These are phyloP conservation scores for Calonectria fujianensis DNA, from an alignment of 2,329 filamentous ascomycete genomes.

Conservation along the genomic window DNA sequence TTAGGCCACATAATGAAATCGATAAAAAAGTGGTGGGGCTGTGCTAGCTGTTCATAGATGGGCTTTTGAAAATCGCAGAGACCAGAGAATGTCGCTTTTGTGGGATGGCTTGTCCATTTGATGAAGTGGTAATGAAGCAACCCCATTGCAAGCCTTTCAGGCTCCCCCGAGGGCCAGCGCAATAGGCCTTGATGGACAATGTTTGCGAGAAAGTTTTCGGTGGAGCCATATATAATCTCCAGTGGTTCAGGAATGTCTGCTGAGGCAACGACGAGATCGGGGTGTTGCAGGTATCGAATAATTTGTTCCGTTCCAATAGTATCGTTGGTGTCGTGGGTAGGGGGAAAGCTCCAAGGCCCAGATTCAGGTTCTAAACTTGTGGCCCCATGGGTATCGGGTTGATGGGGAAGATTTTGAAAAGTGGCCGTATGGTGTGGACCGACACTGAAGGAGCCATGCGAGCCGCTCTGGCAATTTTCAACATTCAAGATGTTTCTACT, in stretches of 20 bases:
- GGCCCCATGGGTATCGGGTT: neutral
- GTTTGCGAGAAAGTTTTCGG: neutral
- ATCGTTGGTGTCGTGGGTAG: neutral
- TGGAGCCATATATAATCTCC: constrained; percentile 10
- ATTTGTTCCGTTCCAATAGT: neutral
- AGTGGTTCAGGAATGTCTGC: neutral
- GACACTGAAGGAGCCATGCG: neutral
- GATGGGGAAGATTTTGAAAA: neutral
- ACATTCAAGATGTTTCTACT: neutral
- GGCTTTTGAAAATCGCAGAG: constrained; percentile 7
- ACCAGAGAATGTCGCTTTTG: neutral
- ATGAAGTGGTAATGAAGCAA: constrained; percentile 16
- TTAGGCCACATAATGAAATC: constrained; percentile 8
- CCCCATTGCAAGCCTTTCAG: neutral
- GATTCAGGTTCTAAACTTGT: neutral
- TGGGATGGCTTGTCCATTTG: constrained; percentile 8
- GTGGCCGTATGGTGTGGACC: neutral
- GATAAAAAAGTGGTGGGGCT: constrained; percentile 10
- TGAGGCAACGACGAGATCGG: neutral
- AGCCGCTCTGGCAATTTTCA: too few relatives aligned
- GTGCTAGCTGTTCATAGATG: neutral
- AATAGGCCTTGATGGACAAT: neutral
- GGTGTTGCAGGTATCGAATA: neutral
- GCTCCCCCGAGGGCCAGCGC: constrained; percentile 2
- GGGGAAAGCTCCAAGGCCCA: neutral